Base-by-base conservation (phyloP, 345 rosid genomes). In the Lepidium aucheri region DNA sequence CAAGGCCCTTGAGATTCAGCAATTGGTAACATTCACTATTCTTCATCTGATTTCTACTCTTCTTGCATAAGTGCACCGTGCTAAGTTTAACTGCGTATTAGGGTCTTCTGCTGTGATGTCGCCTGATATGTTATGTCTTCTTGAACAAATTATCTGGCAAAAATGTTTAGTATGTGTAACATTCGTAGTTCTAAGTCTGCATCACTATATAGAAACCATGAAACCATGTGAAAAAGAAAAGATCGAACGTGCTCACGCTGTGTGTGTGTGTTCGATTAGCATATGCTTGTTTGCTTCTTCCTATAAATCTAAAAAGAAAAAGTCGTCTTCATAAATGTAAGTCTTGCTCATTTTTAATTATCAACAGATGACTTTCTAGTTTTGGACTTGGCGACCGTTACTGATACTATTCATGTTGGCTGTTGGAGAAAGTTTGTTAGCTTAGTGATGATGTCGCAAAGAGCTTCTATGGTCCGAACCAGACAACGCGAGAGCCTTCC, bases 1-100 rank as follows among this genome's bases (percentile, higher is more conserved):
- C 76, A 41, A 74, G 79, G 83, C 66, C 51, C 74, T 28, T 86
- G 79, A 58, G 68, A 63, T 62, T 70, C n/a, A 77, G 55, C 60
- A 43, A 24, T 61, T 68, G 88, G 88, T 85, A 83, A 60, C 59
- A 60, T 36, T 65, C 75, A 65, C 18, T 49, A 9, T 28, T 14
- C 51, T 57, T 30, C 56, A 45, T 26, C 45, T 44, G 17, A 45
- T 53, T 8, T 20, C 30, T 51, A 39, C 39, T 38, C 59, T 3
- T 52, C 66, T 8, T 53, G 60, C 50, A 53, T 12, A 49, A 13
- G 10, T 22, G n/a, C 46, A 8, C 8, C 52, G 3, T 52, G 56
- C 32, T 28, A 59, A 26, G 49, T 15, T 49, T 8, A 1, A 16
- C 26, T 14, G 24, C 33, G 46, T 63, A 49, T 24, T 22, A 49